A percentile compares a stretch with the other conserved stretches of the same genome.
Conservation (phyloP, 108 stramenopile genomes). For the Epithemia pelagica region DNA sequence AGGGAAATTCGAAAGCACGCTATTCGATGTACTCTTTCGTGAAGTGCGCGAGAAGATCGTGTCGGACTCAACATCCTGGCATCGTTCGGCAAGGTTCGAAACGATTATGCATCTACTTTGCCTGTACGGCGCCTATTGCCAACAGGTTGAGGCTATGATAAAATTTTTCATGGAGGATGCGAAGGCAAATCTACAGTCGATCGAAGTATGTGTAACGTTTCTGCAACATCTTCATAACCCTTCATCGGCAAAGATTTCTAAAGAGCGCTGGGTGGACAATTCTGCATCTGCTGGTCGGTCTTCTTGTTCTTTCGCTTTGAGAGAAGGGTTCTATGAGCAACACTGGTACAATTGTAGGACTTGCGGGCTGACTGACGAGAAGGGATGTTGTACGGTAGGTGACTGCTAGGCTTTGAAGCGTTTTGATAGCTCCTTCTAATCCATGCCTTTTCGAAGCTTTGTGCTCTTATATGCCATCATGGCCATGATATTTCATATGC, state of each 20-base stretch:
- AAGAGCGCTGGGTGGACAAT: slow-evolving; percentile 4
- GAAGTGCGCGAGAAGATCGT: not conserved
- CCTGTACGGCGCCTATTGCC: not conserved
- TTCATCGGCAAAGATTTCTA: not conserved
- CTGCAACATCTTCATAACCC: not conserved
- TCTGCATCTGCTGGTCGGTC: slow-evolving; percentile 2
- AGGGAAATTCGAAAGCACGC: not conserved
- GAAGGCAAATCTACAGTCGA: not conserved
- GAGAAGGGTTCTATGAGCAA: slow-evolving; percentile 74
- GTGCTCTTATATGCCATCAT: slow-evolving; percentile 69
- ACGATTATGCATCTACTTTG: not conserved
- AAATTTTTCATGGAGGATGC: not conserved
- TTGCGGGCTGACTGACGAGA: slow-evolving; percentile 76
- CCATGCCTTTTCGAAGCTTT: slow-evolving; percentile 5
- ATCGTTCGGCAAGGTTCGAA: not conserved
- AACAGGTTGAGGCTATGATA: not conserved
- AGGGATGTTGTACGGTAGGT: slow-evolving; percentile 70
- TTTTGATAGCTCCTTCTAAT: not conserved
- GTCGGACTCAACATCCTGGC: not conserved
- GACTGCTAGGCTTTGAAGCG: not conserved
- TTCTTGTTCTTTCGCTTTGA: slow-evolving; percentile 59
- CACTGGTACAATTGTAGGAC: slow-evolving; percentile 83
- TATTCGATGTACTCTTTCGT: not conserved
- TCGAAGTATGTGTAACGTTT: not conserved
- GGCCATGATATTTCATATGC: slow-evolving; percentile 84